Evolutionary conservation across 106 monocot genomes (phyloP), one percentile per base, ranked within the genome.

Genomic region (Chionographis japonica): DNA sequence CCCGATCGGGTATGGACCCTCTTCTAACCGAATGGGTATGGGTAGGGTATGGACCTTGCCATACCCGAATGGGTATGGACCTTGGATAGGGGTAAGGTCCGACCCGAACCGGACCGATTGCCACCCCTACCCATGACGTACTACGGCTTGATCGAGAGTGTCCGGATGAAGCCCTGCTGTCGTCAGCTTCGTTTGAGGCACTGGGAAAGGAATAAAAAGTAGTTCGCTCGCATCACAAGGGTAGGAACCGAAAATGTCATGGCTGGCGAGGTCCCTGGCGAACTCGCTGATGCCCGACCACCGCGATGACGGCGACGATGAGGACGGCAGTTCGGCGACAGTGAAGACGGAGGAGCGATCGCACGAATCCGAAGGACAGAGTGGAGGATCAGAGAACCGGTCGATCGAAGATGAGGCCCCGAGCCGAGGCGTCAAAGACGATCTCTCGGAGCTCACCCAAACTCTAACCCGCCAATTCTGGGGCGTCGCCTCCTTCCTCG

Each of bases 401-500:
- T 35, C n/a, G 66, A 43, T 51, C 65, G 52, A 73, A 38, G 65
- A 43, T 9, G 54, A 66, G 20, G 69, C 79, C 9, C 77, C 79
- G 12, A 76, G 74, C 6, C 75, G 78, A 18, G 88, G 91, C 49
- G 95, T 89, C 49, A 89, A 89, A 62, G 97, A 98, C 57, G 97
- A 98, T 63, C 62, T 98, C 66, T 81, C 92, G 36, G 92, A 92
- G 76, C 80, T 98, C 50, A 89, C 87, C 72, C 68, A 93, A 80
- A 79, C 89, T 74, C 66, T 98, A 41, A 80, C 83, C 39, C 86
- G 89, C 77, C 86, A 87, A 68, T 77, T 98, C 49, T 89, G 89
- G 81, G 97, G 92, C 46, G 92, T 93, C 61, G 92, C 97, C 18
- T 83, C 80, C 67, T 98, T 98, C 77, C 89, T 97, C 54, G 92